Base-by-base conservation (phyloP, 2,329 filamentous ascomycete genomes). In the Neofusicoccum laricinum region DNA sequence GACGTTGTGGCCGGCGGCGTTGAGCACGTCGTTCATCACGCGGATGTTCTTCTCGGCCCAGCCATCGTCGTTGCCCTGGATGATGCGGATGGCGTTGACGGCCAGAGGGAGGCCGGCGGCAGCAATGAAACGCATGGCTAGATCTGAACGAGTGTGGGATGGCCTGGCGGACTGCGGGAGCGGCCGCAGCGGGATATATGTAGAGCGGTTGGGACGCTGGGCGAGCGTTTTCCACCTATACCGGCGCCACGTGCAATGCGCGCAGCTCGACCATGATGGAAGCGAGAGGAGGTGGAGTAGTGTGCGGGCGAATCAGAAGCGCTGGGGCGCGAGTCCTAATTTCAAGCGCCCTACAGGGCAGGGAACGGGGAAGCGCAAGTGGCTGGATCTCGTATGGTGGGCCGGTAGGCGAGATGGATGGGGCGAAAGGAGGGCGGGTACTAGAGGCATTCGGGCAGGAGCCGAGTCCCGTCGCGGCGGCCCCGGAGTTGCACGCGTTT, bases 31-130 rank as follows among this genome's bases (percentile, higher is more conserved):
- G 75, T 88, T 85, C 59, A 90, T 78, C 0, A 82, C 80, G 15
- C 89, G 84, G 57, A 88, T 77, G 70, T 91, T 90, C 45, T 82
- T 82, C 77, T 90, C 89, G 4, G 88, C 87, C 89, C 89, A 91
- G 38, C 89, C 89, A 71, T 91, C 89, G 68, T 91, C 89, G 74
- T 91, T 91, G 68, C 84, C 84, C 64, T 88, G 85, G 62, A 91
- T 72, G 70, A 89, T 85, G 68, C 86, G 85, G 63, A 71, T 73
- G 14, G 77, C 78, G 21, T 74, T 65, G 0, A 70, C 73, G 45
- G 76, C 76, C n/a, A 46, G n/a, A 1, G 55, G 55, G n/a, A 75
- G 45, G 67, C 64, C 41, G 46, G 63, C 19, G 61, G 57, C 36
- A 41, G 50, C 40, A 53, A 30, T 14, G 45, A 64, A 25, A 50